These are phyloP conservation scores for Bifiguratus adelaidae DNA, from an alignment of 192 early-diverging fungal species.

Conservation along the genomic window DNA sequence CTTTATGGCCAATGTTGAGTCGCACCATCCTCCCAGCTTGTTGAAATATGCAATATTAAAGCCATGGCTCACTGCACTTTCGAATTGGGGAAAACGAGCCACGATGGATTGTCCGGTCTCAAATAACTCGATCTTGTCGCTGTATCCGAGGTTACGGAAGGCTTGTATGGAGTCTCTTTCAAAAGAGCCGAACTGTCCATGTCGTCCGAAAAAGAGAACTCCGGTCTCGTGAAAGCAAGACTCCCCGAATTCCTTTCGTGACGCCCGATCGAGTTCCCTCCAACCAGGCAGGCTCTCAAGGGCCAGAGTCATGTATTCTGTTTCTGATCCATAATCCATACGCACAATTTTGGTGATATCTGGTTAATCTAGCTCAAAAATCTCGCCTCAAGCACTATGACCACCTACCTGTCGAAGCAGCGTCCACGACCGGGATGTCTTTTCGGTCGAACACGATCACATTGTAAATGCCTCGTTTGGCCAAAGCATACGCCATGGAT, in stretches of 20 bases:
- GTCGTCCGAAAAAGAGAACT: slow-evolving; percentile 3
- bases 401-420: slow-evolving; percentile 25
- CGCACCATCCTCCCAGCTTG: slow-evolving; percentile 21
- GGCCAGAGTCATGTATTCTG: slow-evolving; percentile 5
- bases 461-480: slow-evolving; percentile 8
- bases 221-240: slow-evolving; percentile 7
- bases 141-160: slow-evolving; percentile 6
- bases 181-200: slow-evolving; percentile 2
- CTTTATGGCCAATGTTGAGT: slow-evolving; percentile 12
- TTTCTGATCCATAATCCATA: slow-evolving; percentile 13
- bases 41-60: slow-evolving; percentile 15
- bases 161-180: neutral
- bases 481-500: slow-evolving; percentile 17
- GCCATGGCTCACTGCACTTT: slow-evolving; percentile 2
- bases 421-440: slow-evolving; percentile 16
- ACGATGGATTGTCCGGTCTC: slow-evolving; percentile 1
- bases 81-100: slow-evolving; percentile 3
- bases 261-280: slow-evolving; percentile 15
- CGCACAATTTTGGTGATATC: slow-evolving; percentile 23
- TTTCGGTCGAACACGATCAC: slow-evolving; percentile 17
- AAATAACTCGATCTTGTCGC: slow-evolving; percentile 3
- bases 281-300: slow-evolving; percentile 4
- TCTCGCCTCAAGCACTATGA: too few relatives aligned
- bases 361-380: neutral
- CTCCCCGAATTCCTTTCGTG: slow-evolving; percentile 7